Percentiles rank a stretch among this genome's conserved stretches.
These are phyloP conservation scores for Medicago ruthenica DNA, from an alignment of 306 rosid species.

Conservation along the genomic window DNA sequence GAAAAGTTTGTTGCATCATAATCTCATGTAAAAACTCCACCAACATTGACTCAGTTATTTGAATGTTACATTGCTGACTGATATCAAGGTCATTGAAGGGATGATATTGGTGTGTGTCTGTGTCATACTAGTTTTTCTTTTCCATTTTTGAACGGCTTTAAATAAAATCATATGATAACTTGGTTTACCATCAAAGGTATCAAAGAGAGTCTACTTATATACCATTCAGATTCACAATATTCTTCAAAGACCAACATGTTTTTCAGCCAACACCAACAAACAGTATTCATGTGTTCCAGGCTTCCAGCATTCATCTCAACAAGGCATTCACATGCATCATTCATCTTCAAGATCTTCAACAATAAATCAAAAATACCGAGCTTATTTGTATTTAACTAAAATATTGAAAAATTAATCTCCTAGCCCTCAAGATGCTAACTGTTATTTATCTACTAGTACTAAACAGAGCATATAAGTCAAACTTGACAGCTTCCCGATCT, in stretches of 20 bases:
- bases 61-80: constrained; percentile 29
- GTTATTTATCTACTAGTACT: neutral
- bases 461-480: neutral
- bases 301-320: neutral
- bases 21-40: constrained; percentile 76
- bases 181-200: neutral
- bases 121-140: constrained; percentile 21
- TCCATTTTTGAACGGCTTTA: neutral
- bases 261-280: constrained; percentile 3
- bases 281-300: neutral
- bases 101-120: constrained; percentile 6
- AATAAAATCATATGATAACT: neutral
- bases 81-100: constrained; percentile 34
- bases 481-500: neutral
- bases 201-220: too few relatives aligned
- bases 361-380: too few relatives aligned
- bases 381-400: too few relatives aligned
- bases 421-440: too few relatives aligned
- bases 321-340: neutral
- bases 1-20: constrained; percentile 72
- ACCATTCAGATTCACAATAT: neutral
- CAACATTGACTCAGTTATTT: constrained; percentile 62
- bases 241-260: neutral
- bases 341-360: too few relatives aligned
- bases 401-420: too few relatives aligned